Percentiles rank a stretch among this genome's conserved stretches.
Conservation (phyloP, 140 eudicot species). For the Cichorium intybus region DNA sequence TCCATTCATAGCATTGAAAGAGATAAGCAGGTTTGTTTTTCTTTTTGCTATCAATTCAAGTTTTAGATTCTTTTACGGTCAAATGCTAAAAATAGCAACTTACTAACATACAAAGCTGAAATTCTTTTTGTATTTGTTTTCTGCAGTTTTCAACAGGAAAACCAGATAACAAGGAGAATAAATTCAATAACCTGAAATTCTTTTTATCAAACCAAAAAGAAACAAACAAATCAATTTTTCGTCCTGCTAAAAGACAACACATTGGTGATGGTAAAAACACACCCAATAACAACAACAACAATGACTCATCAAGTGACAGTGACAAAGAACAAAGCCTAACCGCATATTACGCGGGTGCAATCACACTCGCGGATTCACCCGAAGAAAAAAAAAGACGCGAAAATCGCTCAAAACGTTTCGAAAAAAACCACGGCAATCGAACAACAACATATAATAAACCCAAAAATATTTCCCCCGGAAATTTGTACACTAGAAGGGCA, state of each 20-base stretch:
- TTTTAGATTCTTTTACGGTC: too few species aligned
- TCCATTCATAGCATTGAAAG: conserved; percentile 39
- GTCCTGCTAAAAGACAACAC: conserved; percentile 79
- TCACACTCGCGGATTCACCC: conserved; percentile 70
- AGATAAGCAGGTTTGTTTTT: conserved; percentile 56
- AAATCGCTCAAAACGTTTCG: conserved; percentile 92
- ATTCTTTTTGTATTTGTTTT: background rate
- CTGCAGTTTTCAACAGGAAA: conserved; percentile 65
- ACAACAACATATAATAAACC: conserved; percentile 29
- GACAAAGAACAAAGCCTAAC: conserved; percentile 75
- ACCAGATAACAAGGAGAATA: conserved; percentile 49
- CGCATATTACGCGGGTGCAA: conserved; percentile 64
- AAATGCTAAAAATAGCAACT: too few species aligned
- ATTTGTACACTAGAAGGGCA: conserved; percentile 57
- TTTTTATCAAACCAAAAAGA: conserved; percentile 52
- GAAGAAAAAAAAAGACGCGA: conserved; percentile 90
- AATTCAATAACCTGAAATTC: conserved; percentile 39
- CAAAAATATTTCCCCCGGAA: conserved; percentile 55
- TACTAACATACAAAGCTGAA: too few species aligned
- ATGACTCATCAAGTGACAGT: conserved; percentile 83
- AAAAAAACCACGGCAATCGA: conserved; percentile 59
- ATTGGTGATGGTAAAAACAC: conserved; percentile 46
- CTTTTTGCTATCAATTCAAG: too few species aligned
- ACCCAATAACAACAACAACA: conserved; percentile 31
- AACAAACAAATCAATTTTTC: conserved; percentile 33